Evolutionary conservation across 495 filamentous ascomycete species (phyloP), one percentile per base, ranked within the genome.

Genomic region (Terfezia boudieri): DNA sequence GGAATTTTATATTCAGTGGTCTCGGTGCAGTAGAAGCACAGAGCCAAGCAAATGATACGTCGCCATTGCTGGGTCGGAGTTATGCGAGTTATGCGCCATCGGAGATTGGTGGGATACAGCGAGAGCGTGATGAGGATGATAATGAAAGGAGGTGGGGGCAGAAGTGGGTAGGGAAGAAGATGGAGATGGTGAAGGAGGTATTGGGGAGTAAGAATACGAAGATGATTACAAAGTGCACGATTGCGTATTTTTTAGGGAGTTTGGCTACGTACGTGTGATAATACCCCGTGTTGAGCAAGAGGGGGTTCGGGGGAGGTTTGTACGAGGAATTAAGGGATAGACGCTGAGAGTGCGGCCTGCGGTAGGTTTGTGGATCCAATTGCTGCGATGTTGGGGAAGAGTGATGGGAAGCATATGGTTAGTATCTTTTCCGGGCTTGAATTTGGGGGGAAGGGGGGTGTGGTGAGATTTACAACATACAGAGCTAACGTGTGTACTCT

Each of bases 321-420:
- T 49, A 14, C 6, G 50, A 20, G 36, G n/a, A 46, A 32, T 32
- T 32, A 2, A 49, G n/a, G 17, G 41, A 36, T 52, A 17, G 37
- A 41, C 50, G 12, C 56, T 46, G 8, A 20, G 17, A 35, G 41
- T 46, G 41, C 7, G 26, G 26, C 0, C 7, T 37, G 37, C 10
- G 32, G 53, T 49, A 61, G 61, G 9, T 64, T 59, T 55, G 62
- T 65, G 53, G 51, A 79, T 6, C 74, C 76, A 4, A 72, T 95
- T 51, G 77, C 86, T 4, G 69, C 71, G 2, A 71, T 82, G 55
- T 70, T 98, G 37, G 90, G 90, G 6, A 74, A 79, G 57, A 83
- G 89, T 62, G 89, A 96, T 71, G 86, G 88, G 22, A 98, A 98
- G 66, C 90, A 96, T 68, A 80, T 96, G 70, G 88, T 94, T 41